Conservation (phyloP, 2,329 filamentous ascomycete species). For the Anthostomella pinea region DNA sequence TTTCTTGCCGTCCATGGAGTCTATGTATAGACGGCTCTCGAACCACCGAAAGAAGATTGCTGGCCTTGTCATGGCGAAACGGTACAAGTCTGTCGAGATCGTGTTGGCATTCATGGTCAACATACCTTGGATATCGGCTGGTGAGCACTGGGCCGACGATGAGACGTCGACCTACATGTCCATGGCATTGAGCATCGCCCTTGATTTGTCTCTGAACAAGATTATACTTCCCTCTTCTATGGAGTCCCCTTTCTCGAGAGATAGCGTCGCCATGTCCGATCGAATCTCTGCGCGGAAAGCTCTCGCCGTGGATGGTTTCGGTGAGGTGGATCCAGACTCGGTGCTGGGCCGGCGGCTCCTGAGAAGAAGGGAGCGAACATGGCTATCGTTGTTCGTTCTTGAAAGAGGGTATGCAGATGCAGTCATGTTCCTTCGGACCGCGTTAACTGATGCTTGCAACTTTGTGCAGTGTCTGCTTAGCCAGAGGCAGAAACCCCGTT, state of each 20-base stretch:
- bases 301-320: constrained; percentile 65
- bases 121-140: constrained; percentile 71
- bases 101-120: constrained; percentile 74
- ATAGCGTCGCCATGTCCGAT: constrained; percentile 59
- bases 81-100: constrained; percentile 69
- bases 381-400: constrained; percentile 70
- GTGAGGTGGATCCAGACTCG: constrained; percentile 58
- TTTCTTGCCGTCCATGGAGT: constrained; percentile 61
- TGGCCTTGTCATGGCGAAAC: constrained; percentile 57
- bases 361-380: constrained; percentile 64
- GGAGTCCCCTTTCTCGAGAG: constrained; percentile 42
- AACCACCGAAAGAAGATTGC: constrained; percentile 63
- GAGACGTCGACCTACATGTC: constrained; percentile 71
- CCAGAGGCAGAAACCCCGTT: constrained; percentile 65
- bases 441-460: constrained; percentile 16
- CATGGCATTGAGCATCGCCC: constrained; percentile 65
- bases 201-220: constrained; percentile 69
- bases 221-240: constrained; percentile 56
- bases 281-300: constrained; percentile 67
- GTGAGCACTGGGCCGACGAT: constrained; percentile 66
- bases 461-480: constrained; percentile 57
- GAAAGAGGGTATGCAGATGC: constrained; percentile 55
- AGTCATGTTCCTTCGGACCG: background rate
- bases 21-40: constrained; percentile 63
- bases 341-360: constrained; percentile 60